Base-by-base conservation (phyloP, 2,329 filamentous ascomycete genomes). In the Calonectria leucothoes region DNA sequence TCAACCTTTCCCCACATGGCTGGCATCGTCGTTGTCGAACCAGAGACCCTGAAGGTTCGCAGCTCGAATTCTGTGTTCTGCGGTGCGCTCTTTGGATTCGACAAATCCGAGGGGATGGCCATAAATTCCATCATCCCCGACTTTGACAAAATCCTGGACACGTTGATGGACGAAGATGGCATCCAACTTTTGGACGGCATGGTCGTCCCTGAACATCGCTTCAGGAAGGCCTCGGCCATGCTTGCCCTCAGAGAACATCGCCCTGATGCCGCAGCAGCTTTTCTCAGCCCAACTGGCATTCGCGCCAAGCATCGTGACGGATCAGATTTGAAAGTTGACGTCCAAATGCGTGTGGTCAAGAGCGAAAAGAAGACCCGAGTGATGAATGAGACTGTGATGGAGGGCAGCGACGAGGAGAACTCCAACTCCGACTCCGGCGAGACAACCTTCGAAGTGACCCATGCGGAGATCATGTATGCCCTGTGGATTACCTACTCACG, bases 1-100 rank as follows among this genome's bases (percentile, higher is more conserved):
- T 98, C 96, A 20, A 98, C 95, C 82, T 98, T 98, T 77, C 97
- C 97, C 20, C 96, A 99, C 82, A 98, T 99, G 84, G 97, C 97
- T 69, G 97, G 97, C 63, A 98, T 99, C 80, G 93, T 99, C 81
- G 96, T 99, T 11, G 89, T 99, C 15, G 93, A 94, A n/a, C 93
- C 96, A 1, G 87, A 92, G 35, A 92, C 90, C 0, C 89, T 98
- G 76, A 91, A 91, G 64, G 94, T 99, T 79, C 94, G 94, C 82
- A 98, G 96, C 85, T 97, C 96, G 11, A 99, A 99, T 83, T 94
- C 95, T 4, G 96, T 97, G 25, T 98, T 99, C 82, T 97, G 95
- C 10, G 94, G 95, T 8, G 95, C 96, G 0, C 88, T 99, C 3
- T 99, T 99, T 83, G 97, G 97, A 5, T 93, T 97, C 82, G 92